Evolutionary conservation across 345 rosid genomes (phyloP), one percentile per base, ranked within the genome.

Genomic region (Bruguiera parviflora): DNA sequence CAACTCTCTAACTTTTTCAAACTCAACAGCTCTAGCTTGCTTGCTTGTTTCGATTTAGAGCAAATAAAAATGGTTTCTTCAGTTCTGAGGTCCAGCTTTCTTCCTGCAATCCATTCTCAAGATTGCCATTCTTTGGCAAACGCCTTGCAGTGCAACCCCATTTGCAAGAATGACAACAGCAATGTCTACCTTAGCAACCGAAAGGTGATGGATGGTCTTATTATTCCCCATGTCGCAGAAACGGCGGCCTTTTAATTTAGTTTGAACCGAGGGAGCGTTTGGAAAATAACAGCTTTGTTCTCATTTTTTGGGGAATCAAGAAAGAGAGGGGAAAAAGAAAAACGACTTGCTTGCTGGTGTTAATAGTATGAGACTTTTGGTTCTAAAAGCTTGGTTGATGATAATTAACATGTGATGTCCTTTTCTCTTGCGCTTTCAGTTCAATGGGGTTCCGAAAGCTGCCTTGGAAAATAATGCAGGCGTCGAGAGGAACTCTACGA

Each of bases 1-100:
- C 10, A 21, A 11, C 58, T 20, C 13, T 4, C 58, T 53, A 3
- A 21, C 0, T 19, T 53, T 11, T 19, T 19, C 27, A n/a, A 21
- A 20, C n/a, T 53, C 27, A 21, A 21, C n/a, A 20, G 58, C 43
- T 37, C 11, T 32, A 32, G 37, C 37, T 33, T 7, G 37, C 9
- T 33, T 39, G 46, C 46, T 43, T 11, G 16, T 13, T 9, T 56
- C 2, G 29, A 10, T 56, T 10, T 10, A 24, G 29, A 56, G 10
- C 9, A 56, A 24, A n/a, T 1, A 15, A 57, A 61, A 35, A 70
- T 71, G 74, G 68, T 46, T 37, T 37, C 74, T 24, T 53, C 68
- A 63, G 55, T 29, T 39, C n/a, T 71, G 3, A 63, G 55, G 27
- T 63, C 74, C 43, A 71, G 56, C 32, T 71, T 71, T 28, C 61